Evolutionary conservation across 305 asterid species (phyloP).

Genomic region (Plantago lanceolata): DNA sequence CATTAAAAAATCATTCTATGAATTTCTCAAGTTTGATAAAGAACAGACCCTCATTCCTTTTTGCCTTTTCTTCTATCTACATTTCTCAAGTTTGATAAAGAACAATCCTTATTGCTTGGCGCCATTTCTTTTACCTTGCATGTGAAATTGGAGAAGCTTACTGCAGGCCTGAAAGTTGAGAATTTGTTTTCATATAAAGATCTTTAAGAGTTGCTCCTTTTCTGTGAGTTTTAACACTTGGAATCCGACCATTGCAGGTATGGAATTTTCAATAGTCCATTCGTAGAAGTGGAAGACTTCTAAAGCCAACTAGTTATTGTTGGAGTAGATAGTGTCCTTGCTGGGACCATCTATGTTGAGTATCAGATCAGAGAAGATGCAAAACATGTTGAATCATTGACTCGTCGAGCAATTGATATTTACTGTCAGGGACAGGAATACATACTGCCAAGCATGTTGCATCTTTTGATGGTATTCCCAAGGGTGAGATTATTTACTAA

Average conservation of each 20-base stretch:
- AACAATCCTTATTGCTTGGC: too few species aligned
- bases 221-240: conserved; percentile 1
- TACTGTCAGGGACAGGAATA: conserved; percentile 88
- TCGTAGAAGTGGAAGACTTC: conserved; percentile 65
- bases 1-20: conserved; percentile 18
- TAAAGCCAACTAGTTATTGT: conserved; percentile 89
- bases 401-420: conserved; percentile 70
- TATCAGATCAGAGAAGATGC: conserved; percentile 99
- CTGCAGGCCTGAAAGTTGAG: background rate
- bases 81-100: too few species aligned
- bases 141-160: background rate
- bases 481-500: conserved; percentile 50
- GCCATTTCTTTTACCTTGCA: background rate
- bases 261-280: conserved; percentile 60
- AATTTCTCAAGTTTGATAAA: too few species aligned
- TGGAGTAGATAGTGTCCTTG: conserved; percentile 77
- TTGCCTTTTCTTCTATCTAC: background rate
- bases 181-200: background rate
- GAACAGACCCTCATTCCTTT: conserved; percentile 1
- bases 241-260: conserved; percentile 44
- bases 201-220: background rate
- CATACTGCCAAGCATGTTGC: conserved; percentile 92
- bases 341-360: conserved; percentile 89
- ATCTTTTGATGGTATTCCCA: conserved; percentile 95
- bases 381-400: conserved; percentile 59